Percentiles rank a stretch among this genome's conserved stretches.
These are phyloP conservation scores for Amanita rubescens DNA, from an alignment of 768 basidiomycete species.

Conservation along the genomic window DNA sequence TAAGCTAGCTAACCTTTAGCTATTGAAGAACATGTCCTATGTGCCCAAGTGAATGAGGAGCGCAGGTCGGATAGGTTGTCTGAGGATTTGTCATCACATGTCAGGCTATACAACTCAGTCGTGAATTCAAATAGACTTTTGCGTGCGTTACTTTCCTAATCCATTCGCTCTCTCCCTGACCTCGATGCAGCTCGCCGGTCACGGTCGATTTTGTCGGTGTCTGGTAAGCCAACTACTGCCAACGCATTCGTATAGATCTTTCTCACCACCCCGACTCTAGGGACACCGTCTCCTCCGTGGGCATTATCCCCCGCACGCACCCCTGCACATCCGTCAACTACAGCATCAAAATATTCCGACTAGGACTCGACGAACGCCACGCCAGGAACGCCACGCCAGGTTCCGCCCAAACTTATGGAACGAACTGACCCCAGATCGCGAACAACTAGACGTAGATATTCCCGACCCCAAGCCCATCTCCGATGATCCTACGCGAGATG, in stretches of 20 bases:
- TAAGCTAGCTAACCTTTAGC: too few relatives aligned
- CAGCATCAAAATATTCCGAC: conserved; percentile 41
- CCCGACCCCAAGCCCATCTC: not conserved
- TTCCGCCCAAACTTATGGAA: conserved; percentile 39
- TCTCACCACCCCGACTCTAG: conserved; percentile 16
- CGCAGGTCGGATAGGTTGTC: too few relatives aligned
- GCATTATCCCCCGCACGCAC: conserved; percentile 33
- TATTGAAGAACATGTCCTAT: too few relatives aligned
- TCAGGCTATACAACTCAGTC: too few relatives aligned
- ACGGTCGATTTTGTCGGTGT: conserved; percentile 45
- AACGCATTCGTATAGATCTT: not conserved
- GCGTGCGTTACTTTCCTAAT: conserved; percentile 19
- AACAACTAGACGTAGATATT: conserved; percentile 19
- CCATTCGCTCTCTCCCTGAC: not conserved
- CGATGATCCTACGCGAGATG: not conserved
- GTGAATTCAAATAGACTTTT: conserved; percentile 36
- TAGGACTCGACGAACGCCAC: conserved; percentile 45
- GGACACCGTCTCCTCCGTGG: conserved; percentile 53
- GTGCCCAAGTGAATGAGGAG: too few relatives aligned
- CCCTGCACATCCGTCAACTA: conserved; percentile 41
- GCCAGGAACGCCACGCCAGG: conserved; percentile 47
- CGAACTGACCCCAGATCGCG: conserved; percentile 12
- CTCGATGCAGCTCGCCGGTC: conserved; percentile 20
- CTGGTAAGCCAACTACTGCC: conserved; percentile 26
- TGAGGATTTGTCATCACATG: too few relatives aligned